Evolutionary conservation across 2,329 filamentous ascomycete genomes (phyloP), one percentile per base, ranked within the genome.

Genomic region (Didymella pomorum): DNA sequence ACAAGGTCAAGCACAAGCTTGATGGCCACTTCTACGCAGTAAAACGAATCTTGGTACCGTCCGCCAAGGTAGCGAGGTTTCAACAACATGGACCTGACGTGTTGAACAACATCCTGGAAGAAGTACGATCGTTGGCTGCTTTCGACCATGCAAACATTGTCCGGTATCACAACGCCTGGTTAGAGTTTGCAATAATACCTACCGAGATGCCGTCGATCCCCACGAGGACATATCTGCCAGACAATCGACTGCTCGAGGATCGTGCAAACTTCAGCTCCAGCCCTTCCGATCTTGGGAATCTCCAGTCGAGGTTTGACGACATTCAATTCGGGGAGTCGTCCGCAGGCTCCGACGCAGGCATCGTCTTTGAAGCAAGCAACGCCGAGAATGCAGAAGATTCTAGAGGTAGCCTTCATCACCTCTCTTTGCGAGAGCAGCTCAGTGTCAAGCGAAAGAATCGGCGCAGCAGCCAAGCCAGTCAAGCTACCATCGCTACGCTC

Each of bases 141-240:
- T 77, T 89, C 16, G 84, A 89, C 44, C 87, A 90, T 71, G 81
- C 80, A 5, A 89, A 90, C 68, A 83, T 90, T 54, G 87, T 90
- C 33, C 81, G 87, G 23, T 90, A 90, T 66, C 86, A 86, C 68
- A 82, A 83, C 50, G 84, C 84, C 14, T 90, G 88, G 88, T 79
- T 89, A 14, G 88, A 90, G 33, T 80, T 72, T 47, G 65, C 68
- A 0, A 62, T 69, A 3, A 48, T 60, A 26, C 46, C 66, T 11
- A 64, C 43, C 10, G 66, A 70, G 9, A 21, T 42, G 3, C 16
- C 62, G 9, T 37, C 50, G 6, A 33, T 43, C 12, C 52, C 66
- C 3, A 47, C 52, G 8, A 29, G 54, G 5, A 48, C 61, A 7
- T 35, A 66, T 2, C 12, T 71, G n/a, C 65, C 63, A 28, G 50